Base-by-base conservation (phyloP, 192 early-diverging fungal genomes). In the Dissophora globulifera region DNA sequence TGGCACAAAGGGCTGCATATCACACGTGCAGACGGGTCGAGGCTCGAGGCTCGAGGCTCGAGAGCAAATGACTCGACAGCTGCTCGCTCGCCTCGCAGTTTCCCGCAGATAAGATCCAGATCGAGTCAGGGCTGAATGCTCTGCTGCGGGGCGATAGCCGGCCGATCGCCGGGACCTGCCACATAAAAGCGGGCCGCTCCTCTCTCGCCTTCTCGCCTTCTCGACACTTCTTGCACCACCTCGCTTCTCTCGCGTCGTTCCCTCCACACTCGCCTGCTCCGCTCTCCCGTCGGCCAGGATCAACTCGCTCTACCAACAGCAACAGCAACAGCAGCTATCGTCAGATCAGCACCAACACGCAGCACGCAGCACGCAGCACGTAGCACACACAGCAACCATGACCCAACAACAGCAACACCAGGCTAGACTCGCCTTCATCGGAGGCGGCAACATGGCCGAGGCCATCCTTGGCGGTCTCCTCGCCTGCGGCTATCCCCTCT, bases 371-470 rank as follows among this genome's bases (percentile, higher is more conserved):
- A 25, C 62, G 43, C 19, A 32, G 25, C 29, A 25, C 45, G 6
- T 38, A 55, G 6, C 43, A 45, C 4, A 9, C 17, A 45, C 17
- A 30, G 9, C 45, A 57, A 55, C 41, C 51, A 62, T 64, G 62
- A 64, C 62, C 33, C 53, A 60, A 32, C 67, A 69, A 48, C 35
- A 60, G 32, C 67, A 69, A 32, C 62, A 65, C 23, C 72, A 76
- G 13, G 49, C 63, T 67, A 60, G 72, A 62, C 62, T 93, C 40
- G 80, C 84, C 35, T 93, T 93, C 79, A 92, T 93, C 58, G 96
- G 96, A 71, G 96, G 96, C 46, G 96, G 96, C 56, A 95, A 98
- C 81, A 98, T 98, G 96, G 95, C 93, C 55, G 88, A 89, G 62
- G 93, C 96, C 69, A 96, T 98, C 58, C 85, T 96, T 29, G 94